Percentiles rank a stretch among this genome's conserved stretches.
Conservation (phyloP, 495 filamentous ascomycete species). For the Xeromyces bisporus region DNA sequence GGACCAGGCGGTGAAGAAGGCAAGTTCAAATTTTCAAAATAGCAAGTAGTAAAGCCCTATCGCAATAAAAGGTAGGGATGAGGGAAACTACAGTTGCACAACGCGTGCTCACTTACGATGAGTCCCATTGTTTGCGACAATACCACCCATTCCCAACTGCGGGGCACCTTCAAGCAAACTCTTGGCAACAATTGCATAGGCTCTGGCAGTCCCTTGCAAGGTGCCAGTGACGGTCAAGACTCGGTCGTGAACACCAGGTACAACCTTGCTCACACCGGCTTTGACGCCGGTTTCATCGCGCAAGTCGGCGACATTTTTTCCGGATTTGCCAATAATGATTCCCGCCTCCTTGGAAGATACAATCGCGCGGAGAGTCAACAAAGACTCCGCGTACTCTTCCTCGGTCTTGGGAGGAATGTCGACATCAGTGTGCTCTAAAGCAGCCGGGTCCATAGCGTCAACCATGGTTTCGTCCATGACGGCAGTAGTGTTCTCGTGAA, state of each 20-base stretch:
- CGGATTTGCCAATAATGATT: constrained; percentile 95
- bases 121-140: constrained; percentile 68
- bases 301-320: constrained; percentile 94
- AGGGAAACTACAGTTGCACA: constrained; percentile 1
- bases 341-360: constrained; percentile 97
- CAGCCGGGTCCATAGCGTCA: constrained; percentile 32
- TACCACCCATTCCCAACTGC: constrained; percentile 83
- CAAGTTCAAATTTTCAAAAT: too few species aligned
- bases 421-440: constrained; percentile 42
- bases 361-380: constrained; percentile 87
- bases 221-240: constrained; percentile 87
- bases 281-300: constrained; percentile 95
- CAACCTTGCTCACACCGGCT: constrained; percentile 96
- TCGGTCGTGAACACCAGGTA: constrained; percentile 89
- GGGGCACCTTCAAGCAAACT: constrained; percentile 85
- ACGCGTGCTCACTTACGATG: constrained; percentile 54
- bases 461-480: constrained; percentile 27
- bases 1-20: too few species aligned
- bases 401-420: constrained; percentile 69
- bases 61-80: not conserved
- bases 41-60: not conserved
- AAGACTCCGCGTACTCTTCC: constrained; percentile 82
- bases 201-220: constrained; percentile 69
- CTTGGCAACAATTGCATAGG: constrained; percentile 84
- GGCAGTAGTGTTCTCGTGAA: constrained; percentile 25